These are phyloP conservation scores for Peterozyma toletana DNA, from an alignment of 805 yeast genomes.

Conservation along the genomic window DNA sequence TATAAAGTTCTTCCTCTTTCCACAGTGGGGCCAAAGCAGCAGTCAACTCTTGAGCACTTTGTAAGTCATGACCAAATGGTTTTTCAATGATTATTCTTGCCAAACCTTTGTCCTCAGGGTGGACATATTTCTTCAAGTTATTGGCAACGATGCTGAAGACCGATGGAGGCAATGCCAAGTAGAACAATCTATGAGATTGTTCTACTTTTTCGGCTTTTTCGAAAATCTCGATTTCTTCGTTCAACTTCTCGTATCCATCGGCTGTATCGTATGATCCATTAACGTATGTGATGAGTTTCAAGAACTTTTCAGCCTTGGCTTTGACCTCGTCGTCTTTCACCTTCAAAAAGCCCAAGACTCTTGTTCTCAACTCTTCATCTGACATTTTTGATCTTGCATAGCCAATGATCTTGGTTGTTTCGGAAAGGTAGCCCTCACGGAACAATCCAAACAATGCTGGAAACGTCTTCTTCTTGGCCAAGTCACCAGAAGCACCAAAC, in stretches of 20 bases:
- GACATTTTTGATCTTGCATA: slow-evolving; percentile 82
- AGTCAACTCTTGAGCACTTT: slow-evolving; percentile 72
- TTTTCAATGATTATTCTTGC: slow-evolving; percentile 89
- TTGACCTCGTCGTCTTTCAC: slow-evolving; percentile 26
- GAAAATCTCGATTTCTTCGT: slow-evolving; percentile 44
- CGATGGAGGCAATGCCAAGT: slow-evolving; percentile 92
- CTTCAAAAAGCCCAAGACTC: slow-evolving; percentile 60
- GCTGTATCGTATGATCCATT: slow-evolving; percentile 75
- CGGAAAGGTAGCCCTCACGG: slow-evolving; percentile 72
- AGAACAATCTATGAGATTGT: slow-evolving; percentile 75
- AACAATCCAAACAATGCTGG: slow-evolving; percentile 75
- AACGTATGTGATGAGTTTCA: slow-evolving; percentile 58
- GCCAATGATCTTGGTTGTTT: slow-evolving; percentile 70
- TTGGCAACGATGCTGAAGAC: slow-evolving; percentile 77
- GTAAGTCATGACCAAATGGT: slow-evolving; percentile 93
- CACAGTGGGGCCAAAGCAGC: slow-evolving; percentile 74
- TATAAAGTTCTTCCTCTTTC: slow-evolving; percentile 83
- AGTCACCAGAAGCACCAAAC: slow-evolving; percentile 92
- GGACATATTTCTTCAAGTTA: slow-evolving; percentile 61
- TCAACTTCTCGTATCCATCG: slow-evolving; percentile 63
- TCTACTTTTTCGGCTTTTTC: slow-evolving; percentile 41
- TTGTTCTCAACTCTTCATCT: slow-evolving; percentile 56
- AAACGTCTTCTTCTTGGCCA: slow-evolving; percentile 92
- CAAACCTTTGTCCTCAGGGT: slow-evolving; percentile 55
- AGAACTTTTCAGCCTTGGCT: slow-evolving; percentile 51